Evolutionary conservation across 148 eudicot species (phyloP).

Genomic region (Camellia granthamiana): DNA sequence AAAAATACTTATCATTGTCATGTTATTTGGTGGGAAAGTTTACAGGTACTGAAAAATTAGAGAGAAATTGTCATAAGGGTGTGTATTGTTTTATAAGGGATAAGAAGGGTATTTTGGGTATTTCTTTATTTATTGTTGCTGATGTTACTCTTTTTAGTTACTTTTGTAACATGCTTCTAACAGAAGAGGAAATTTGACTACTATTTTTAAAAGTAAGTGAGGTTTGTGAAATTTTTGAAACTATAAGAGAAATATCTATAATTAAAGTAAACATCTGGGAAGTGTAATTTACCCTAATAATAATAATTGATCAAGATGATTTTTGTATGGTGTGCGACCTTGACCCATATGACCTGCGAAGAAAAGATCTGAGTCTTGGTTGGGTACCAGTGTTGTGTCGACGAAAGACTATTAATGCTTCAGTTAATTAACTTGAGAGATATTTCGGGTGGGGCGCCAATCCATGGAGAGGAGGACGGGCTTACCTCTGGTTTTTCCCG

Average conservation of each 20-base stretch:
- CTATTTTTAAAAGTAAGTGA: no score
- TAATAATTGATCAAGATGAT: neutral
- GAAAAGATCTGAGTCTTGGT: neutral
- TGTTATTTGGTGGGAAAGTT: neutral
- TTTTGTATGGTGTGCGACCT: neutral
- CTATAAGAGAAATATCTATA: no score
- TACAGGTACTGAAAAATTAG: no score
- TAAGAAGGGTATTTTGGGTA: no score
- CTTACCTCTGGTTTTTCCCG: neutral
- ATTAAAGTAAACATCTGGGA: no score
- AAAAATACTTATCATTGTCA: neutral
- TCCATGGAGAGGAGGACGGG: neutral
- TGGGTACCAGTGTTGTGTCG: neutral
- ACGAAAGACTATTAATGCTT: neutral
- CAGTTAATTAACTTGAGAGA: neutral
- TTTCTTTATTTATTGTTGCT: no score
- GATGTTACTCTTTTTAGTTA: no score
- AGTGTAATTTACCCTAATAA: neutral
- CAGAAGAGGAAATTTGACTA: no score
- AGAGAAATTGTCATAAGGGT: no score
- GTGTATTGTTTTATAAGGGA: no score
- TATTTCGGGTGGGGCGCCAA: neutral
- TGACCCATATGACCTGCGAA: neutral
- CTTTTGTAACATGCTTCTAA: no score
- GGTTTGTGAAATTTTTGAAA: no score